Conservation (phyloP, 192 early-diverging fungal species). For the Podila minutissima region DNA sequence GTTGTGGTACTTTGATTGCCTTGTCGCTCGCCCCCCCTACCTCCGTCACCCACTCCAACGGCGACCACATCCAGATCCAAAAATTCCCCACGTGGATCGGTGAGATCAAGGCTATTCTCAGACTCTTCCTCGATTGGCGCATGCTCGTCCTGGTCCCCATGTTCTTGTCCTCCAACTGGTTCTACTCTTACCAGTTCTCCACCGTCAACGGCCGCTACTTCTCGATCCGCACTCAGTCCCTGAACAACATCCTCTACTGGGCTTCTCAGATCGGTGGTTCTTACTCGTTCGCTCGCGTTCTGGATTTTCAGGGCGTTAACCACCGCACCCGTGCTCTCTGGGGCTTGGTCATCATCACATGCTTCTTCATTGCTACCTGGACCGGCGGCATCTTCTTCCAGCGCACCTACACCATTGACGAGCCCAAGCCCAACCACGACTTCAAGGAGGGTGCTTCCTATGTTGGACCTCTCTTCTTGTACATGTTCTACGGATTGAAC, state of each 20-base stretch:
- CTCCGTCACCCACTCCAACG: constrained; percentile 75
- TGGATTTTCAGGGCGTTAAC: constrained; percentile 64
- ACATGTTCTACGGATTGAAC: constrained; percentile 77
- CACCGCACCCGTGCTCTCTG: constrained; percentile 73
- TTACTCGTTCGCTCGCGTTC: constrained; percentile 69
- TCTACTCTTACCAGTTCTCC: constrained; percentile 76
- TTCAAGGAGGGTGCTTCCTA: constrained; percentile 56
- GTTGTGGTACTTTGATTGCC: constrained; percentile 65
- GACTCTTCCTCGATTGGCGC: constrained; percentile 70
- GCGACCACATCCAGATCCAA: constrained; percentile 71
- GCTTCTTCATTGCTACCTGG: constrained; percentile 70
- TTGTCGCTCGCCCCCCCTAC: constrained; percentile 65
- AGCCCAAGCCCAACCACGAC: constrained; percentile 49
- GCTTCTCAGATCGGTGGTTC: constrained; percentile 77
- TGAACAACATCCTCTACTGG: constrained; percentile 86
- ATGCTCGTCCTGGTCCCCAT: constrained; percentile 77
- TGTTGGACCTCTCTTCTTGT: constrained; percentile 72
- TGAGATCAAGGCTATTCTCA: constrained; percentile 62
- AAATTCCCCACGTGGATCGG: constrained; percentile 73
- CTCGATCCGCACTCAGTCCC: constrained; percentile 71
- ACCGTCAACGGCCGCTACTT: constrained; percentile 73
- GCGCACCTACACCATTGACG: constrained; percentile 55
- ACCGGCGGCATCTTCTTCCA: constrained; percentile 70
- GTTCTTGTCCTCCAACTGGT: constrained; percentile 82
- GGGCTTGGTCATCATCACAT: constrained; percentile 60